These are phyloP conservation scores for Leucogyrophana mollusca DNA, from an alignment of 768 basidiomycete genomes.

Conservation along the genomic window DNA sequence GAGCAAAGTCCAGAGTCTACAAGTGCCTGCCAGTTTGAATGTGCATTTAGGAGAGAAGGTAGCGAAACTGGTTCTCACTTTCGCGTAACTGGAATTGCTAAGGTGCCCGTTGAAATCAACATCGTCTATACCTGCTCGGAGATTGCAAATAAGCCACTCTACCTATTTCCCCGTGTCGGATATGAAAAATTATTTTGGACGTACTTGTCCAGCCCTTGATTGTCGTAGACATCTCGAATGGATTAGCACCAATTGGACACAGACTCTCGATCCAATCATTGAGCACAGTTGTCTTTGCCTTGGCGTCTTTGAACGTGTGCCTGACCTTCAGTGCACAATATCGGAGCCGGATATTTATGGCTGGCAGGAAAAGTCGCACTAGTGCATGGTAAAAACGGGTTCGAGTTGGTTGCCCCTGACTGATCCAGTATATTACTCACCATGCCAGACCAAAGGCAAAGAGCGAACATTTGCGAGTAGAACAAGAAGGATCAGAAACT, in stretches of 20 bases:
- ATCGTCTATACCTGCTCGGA: slow-evolving; percentile 61
- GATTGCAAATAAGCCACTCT: not conserved
- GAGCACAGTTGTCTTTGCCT: slow-evolving; percentile 30
- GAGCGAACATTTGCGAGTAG: slow-evolving; percentile 61
- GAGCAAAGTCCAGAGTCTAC: slow-evolving; percentile 45
- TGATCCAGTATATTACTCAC: slow-evolving; percentile 40
- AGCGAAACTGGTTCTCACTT: slow-evolving; percentile 48
- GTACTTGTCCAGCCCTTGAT: slow-evolving; percentile 58
- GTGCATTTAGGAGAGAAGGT: not conserved
- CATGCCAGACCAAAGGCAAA: slow-evolving; percentile 66
- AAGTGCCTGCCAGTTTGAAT: not conserved
- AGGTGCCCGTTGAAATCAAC: slow-evolving; percentile 73
- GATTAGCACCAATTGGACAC: slow-evolving; percentile 15
- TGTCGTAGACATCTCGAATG: slow-evolving; percentile 10
- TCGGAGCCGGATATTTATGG: slow-evolving; percentile 33
- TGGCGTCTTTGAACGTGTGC: slow-evolving; percentile 36
- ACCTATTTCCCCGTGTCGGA: too few species aligned
- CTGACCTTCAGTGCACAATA: slow-evolving; percentile 32
- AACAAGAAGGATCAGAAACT: slow-evolving; percentile 43
- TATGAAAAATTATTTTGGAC: slow-evolving; percentile 4
- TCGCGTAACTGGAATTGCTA: slow-evolving; percentile 81
- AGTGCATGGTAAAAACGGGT: too few species aligned
- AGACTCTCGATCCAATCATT: slow-evolving; percentile 36
- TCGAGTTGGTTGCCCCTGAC: not conserved
- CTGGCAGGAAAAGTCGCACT: slow-evolving; percentile 58